Evolutionary conservation across 805 yeast genomes (phyloP).

Genomic region (Saccharomycopsis guyanensis): DNA sequence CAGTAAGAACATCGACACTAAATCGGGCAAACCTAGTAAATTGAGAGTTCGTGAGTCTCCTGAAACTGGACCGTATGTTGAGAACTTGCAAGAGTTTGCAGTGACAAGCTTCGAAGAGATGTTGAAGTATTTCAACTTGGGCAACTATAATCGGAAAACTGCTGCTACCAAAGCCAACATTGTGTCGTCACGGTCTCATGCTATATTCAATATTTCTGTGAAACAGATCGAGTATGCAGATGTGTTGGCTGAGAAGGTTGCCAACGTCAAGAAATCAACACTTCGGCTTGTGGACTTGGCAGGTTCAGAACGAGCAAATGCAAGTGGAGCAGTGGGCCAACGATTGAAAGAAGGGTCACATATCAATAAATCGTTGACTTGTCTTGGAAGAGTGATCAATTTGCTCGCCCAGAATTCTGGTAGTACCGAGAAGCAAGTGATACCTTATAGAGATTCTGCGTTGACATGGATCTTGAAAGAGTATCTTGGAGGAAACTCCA

Average conservation of each 20-base stretch:
- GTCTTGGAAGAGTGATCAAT: constrained; percentile 63
- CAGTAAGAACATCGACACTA: constrained; percentile 14
- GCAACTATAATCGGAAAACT: constrained; percentile 52
- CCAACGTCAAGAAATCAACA: constrained; percentile 47
- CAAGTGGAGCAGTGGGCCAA: constrained; percentile 53
- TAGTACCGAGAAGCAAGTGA: constrained; percentile 26
- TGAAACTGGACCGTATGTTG: constrained; percentile 63
- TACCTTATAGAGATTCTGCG: constrained; percentile 70
- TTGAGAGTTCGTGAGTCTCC: constrained; percentile 62
- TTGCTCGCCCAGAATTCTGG: constrained; percentile 34
- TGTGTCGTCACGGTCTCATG: constrained; percentile 72
- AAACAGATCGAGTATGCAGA: constrained; percentile 44
- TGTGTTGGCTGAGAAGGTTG: constrained; percentile 31
- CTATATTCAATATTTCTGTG: constrained; percentile 58
- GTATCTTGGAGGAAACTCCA: constrained; percentile 77
- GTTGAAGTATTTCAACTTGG: constrained; percentile 37
- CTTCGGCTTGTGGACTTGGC: constrained; percentile 74
- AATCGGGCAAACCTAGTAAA: constrained; percentile 17
- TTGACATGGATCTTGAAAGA: constrained; percentile 72
- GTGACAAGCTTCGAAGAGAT: constrained; percentile 47
- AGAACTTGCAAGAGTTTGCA: constrained; percentile 46
- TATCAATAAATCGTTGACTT: constrained; percentile 71
- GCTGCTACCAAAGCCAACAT: constrained; percentile 72
- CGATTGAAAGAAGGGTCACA: constrained; percentile 68
- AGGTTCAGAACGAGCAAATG: constrained; percentile 65